phyloP scores from a whole-genome alignment of 345 rosid species.

The Angophora floribunda region DNA sequence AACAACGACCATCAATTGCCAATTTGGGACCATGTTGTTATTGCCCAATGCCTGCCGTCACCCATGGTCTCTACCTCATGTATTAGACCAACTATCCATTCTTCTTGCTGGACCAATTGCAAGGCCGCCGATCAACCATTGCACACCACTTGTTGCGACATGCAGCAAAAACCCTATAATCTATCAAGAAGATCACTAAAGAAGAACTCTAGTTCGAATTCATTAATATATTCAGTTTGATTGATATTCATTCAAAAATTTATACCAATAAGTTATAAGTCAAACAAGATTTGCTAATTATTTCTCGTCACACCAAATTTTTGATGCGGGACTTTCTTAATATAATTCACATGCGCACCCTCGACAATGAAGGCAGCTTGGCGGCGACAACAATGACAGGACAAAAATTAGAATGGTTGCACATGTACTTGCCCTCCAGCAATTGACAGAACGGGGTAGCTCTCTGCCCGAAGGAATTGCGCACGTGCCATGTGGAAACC shows the following conservation, averaged over 20 bases:
- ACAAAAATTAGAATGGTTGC: neutral
- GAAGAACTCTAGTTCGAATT: neutral
- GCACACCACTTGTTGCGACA: neutral
- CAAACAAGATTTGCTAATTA: neutral
- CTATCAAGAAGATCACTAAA: neutral
- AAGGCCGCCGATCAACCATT: neutral
- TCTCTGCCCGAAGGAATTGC: neutral
- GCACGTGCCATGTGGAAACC: neutral
- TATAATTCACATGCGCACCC: neutral
- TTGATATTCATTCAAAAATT: neutral
- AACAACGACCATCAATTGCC: neutral
- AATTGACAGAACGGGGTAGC: neutral
- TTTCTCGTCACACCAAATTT: neutral
- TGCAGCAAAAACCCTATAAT: neutral
- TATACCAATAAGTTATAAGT: neutral
- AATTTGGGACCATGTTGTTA: neutral
- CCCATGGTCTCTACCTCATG: too few relatives aligned
- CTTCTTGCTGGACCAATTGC: neutral
- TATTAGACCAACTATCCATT: neutral
- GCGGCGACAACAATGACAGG: too few relatives aligned
- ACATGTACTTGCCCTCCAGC: neutral
- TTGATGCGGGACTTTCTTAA: rapidly evolving
- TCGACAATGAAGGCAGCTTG: neutral
- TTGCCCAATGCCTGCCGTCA: neutral
- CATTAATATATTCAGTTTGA: neutral